Base-by-base conservation (phyloP, 768 basidiomycete species). In the Kwoniella europaea region DNA sequence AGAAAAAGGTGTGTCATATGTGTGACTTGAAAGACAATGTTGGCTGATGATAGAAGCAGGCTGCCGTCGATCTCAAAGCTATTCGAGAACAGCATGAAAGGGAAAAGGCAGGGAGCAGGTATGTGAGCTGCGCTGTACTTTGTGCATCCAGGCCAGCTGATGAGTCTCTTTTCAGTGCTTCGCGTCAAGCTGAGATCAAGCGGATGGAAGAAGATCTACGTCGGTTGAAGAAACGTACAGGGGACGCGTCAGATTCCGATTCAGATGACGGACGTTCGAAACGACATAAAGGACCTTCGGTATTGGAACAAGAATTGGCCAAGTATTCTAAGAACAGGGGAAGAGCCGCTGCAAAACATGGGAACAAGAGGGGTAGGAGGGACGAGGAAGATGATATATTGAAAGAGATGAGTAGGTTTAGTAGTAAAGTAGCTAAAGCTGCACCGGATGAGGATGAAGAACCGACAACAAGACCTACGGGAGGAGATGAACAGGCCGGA, bases 201-300 rank as follows among this genome's bases (percentile, higher is more conserved):
- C 69, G 73, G 13, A 92, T 98, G 90, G 93, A 98, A 82, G 89
- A 89, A 7, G 91, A 93, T 56, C 91, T 98, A 66, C 90, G 92
- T 27, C 90, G 88, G 71, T 88, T 96, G 7, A 86, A 88, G 35
- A 89, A 89, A 71, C 87, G 86, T 54, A 88, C 65, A 29, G 75
- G 78, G 6, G 87, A 86, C 27, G 89, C 88, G 54, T 79, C 78
- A 5, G 91, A 91, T 75, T 91, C 91, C 42, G 91, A 92, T 55
- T 86, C 87, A 18, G 74, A 84, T n/a, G 65, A 69, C 1, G 60
- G 72, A 2, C 60, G 71, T 16, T 71, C 74, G 76, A 90, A 89
- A 82, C 89, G 89, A 60, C 67, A 79, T 12, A 76, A 78, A 69
- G 84, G 83, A 5, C 88, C 88, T 70, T 94, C 92, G 0, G 88